Evolutionary conservation across 805 yeast genomes (phyloP).

Genomic region (Barnettozyma californica): DNA sequence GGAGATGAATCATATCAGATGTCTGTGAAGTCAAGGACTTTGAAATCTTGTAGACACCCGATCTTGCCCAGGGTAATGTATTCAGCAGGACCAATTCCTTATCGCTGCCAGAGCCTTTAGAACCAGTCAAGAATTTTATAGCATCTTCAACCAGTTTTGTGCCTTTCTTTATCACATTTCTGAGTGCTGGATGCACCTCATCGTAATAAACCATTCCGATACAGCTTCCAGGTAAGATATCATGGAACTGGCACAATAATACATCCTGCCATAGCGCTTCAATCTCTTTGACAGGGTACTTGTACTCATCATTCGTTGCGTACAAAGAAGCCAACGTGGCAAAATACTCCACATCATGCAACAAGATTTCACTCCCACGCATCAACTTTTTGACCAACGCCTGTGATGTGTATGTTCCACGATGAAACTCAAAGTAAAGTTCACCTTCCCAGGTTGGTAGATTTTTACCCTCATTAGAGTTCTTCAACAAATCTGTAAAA

Average conservation of each 20-base stretch:
- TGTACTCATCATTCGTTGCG: conserved; percentile 39
- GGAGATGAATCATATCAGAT: neutral
- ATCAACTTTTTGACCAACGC: conserved; percentile 78
- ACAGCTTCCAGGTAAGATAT: conserved; percentile 95
- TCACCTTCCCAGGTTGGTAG: conserved; percentile 93
- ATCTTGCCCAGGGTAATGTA: conserved; percentile 62
- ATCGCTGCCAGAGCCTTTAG: conserved; percentile 15
- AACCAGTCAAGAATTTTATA: conserved; percentile 1
- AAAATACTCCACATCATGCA: conserved; percentile 81
- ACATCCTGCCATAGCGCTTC: conserved; percentile 83
- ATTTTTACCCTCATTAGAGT: conserved; percentile 57
- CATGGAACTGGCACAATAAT: conserved; percentile 91
- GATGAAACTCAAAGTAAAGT: conserved; percentile 87
- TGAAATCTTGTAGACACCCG: conserved; percentile 35
- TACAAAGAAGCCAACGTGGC: conserved; percentile 66
- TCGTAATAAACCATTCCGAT: conserved; percentile 89
- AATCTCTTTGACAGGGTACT: conserved; percentile 67
- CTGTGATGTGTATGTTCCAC: conserved; percentile 96
- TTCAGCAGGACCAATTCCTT: conserved; percentile 31
- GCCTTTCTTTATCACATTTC: conserved; percentile 47
- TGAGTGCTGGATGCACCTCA: conserved; percentile 78
- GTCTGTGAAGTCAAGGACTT: conserved; percentile 8
- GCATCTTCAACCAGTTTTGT: conserved; percentile 38
- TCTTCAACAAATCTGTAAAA: conserved; percentile 57
- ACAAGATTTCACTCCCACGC: conserved; percentile 66